phyloP scores from a whole-genome alignment of 495 filamentous ascomycete species.

The Trypethelium eluteriae region DNA sequence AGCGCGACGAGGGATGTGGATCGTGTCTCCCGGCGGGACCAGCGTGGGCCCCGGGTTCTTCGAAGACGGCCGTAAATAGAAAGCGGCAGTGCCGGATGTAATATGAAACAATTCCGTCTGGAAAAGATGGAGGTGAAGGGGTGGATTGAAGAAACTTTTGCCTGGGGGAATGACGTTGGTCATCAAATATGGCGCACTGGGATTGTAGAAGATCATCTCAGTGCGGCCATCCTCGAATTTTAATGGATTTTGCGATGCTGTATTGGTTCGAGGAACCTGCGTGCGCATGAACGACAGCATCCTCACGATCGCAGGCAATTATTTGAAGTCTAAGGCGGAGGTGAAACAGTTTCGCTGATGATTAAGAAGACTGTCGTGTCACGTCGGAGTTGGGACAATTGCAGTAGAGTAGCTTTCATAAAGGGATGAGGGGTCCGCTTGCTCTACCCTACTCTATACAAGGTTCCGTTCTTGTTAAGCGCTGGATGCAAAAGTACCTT shows the following conservation, averaged over 20 bases:
- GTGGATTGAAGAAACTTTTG: slow-evolving; percentile 15
- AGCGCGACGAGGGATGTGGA: background rate
- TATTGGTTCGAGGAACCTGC: slow-evolving; percentile 12
- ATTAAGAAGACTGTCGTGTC: too few relatives aligned
- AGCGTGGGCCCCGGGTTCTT: slow-evolving; percentile 1
- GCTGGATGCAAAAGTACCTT: too few relatives aligned
- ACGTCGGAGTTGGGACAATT: too few relatives aligned
- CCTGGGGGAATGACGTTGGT: slow-evolving; percentile 8
- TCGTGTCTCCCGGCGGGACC: slow-evolving; percentile 3
- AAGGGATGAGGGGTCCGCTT: too few relatives aligned
- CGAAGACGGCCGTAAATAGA: slow-evolving; percentile 11
- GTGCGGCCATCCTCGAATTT: slow-evolving; percentile 7
- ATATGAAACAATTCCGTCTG: slow-evolving; percentile 16
- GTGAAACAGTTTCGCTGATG: too few relatives aligned
- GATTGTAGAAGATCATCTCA: slow-evolving; percentile 8
- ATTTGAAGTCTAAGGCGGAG: background rate
- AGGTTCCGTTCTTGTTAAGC: too few relatives aligned
- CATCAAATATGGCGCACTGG: slow-evolving; percentile 5
- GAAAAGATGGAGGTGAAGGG: slow-evolving; percentile 14
- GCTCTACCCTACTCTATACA: too few relatives aligned
- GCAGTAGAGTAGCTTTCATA: too few relatives aligned
- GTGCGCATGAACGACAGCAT: slow-evolving; percentile 3
- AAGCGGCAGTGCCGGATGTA: slow-evolving; percentile 12
- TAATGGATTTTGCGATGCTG: slow-evolving; percentile 12
- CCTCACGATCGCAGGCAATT: background rate